phyloP scores from a whole-genome alignment of 1,139 yeast genomes.

The Saccharomyces hybrid region DNA sequence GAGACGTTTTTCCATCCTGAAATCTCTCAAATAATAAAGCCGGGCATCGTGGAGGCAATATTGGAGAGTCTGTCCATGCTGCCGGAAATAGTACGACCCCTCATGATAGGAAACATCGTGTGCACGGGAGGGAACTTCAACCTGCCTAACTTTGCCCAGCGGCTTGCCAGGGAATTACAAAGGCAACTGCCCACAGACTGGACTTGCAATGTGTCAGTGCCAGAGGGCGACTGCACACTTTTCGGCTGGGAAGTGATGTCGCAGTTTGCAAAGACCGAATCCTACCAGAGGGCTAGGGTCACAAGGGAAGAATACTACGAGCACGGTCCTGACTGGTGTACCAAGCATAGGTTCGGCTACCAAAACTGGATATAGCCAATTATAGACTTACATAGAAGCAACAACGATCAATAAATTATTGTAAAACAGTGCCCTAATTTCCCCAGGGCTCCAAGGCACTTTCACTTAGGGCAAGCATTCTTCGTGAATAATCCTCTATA shows the following conservation, averaged over 20 bases:
- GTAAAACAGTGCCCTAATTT: neutral
- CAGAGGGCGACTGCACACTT: conserved; percentile 36
- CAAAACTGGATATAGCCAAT: conserved; percentile 32
- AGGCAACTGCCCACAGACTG: conserved; percentile 63
- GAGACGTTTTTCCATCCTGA: conserved; percentile 85
- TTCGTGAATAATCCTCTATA: neutral
- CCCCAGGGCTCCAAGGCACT: neutral
- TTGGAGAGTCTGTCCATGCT: conserved; percentile 61
- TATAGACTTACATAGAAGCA: neutral
- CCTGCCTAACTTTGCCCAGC: conserved; percentile 54
- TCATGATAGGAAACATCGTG: conserved; percentile 71
- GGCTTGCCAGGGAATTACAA: conserved; percentile 54
- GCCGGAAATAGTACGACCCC: conserved; percentile 69
- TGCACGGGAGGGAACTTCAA: conserved; percentile 79
- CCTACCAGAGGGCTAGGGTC: conserved; percentile 50
- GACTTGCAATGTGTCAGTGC: conserved; percentile 47
- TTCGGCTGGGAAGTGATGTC: conserved; percentile 55
- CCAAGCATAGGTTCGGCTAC: conserved; percentile 67
- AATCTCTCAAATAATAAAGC: conserved; percentile 65
- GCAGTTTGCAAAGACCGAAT: conserved; percentile 44
- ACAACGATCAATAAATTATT: neutral
- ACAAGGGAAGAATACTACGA: conserved; percentile 77
- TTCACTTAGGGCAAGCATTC: neutral
- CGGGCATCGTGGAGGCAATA: conserved; percentile 66
- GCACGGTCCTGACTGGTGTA: conserved; percentile 70